Base-by-base conservation (phyloP, 352 stramenopile species). In the Thalassiosira exigua region DNA sequence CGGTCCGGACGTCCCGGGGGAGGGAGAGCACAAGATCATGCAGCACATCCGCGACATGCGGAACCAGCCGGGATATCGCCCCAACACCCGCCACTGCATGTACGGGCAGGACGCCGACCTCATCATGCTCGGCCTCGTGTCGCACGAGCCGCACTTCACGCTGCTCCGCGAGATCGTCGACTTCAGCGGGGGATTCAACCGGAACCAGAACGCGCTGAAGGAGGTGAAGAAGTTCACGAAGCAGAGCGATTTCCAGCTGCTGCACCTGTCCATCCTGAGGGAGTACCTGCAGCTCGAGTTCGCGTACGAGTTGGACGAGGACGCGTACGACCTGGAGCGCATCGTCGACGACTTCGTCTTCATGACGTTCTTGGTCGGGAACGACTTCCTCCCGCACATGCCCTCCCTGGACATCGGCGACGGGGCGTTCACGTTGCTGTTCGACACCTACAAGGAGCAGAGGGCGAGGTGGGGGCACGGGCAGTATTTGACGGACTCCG, bases 331-430 rank as follows among this genome's bases (percentile, higher is more conserved):
- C 82, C 71, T 96, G 21, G 98, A 99, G 82, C 91, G 97, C 17
- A 95, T 98, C 65, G 96, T 99, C 69, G 98, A 99, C 86, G 98
- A 99, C 82, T 99, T 99, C 83, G 98, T 99, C 5, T 95, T 99
- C 75, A 92, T 99, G 59, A 99, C 97, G n/a, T 99, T 99, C 82
- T 89, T 99, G 42, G 94, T 99, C 1, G 98, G 98, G 39, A 88
- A 90, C 68, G 97, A 99, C 79, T 99, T 99, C 67, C 96, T 99
- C 62, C 98, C 98, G 14, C 97, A 99, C 79, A 96, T 98, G 71
- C 98, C 97, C 46, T 97, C 96, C 46, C 87, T 99, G 5, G 97
- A 99, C 88, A 99, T 99, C 84, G 95, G 93, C 33, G 97, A 99
- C 84, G 95, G 98, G 24, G 97, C 97, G 0, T 98, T 99, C 66